These are phyloP conservation scores for Agrocybe praecox DNA, from an alignment of 768 basidiomycete species.

Conservation along the genomic window DNA sequence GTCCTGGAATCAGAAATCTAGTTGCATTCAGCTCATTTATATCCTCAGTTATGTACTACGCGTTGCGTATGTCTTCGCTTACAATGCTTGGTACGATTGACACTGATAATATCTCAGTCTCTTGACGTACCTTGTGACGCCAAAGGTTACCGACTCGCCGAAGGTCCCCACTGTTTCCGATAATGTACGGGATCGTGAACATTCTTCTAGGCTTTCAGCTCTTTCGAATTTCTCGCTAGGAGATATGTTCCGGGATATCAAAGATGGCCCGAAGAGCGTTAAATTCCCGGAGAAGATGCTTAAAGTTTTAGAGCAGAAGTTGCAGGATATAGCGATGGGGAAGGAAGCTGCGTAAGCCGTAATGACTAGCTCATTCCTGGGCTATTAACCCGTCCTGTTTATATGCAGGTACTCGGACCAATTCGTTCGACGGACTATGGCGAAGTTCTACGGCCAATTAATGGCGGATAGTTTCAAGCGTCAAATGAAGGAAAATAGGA, in stretches of 20 bases:
- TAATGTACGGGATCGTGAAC: slow-evolving; percentile 58
- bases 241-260: slow-evolving; percentile 79
- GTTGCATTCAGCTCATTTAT: neutral
- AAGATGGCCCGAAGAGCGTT: slow-evolving; percentile 80
- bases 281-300: slow-evolving; percentile 94
- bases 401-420: slow-evolving; percentile 83
- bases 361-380: neutral
- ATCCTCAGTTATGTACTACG: slow-evolving; percentile 72
- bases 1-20: slow-evolving; percentile 16
- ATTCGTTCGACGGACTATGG: slow-evolving; percentile 86
- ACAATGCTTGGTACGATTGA: slow-evolving; percentile 13
- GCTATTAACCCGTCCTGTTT: neutral
- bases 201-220: slow-evolving; percentile 69
- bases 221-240: slow-evolving; percentile 70
- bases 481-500: slow-evolving; percentile 94
- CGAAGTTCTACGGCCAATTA: slow-evolving; percentile 90
- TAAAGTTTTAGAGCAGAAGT: slow-evolving; percentile 85
- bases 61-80: slow-evolving; percentile 64
- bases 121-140: slow-evolving; percentile 69
- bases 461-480: slow-evolving; percentile 82
- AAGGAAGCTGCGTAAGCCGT: slow-evolving; percentile 87
- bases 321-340: slow-evolving; percentile 94
- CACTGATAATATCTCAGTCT: slow-evolving; percentile 47
- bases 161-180: slow-evolving; percentile 32
- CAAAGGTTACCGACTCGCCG: slow-evolving; percentile 48